phyloP scores from a whole-genome alignment of 495 filamentous ascomycete species.

The Usnea hakonensis region DNA sequence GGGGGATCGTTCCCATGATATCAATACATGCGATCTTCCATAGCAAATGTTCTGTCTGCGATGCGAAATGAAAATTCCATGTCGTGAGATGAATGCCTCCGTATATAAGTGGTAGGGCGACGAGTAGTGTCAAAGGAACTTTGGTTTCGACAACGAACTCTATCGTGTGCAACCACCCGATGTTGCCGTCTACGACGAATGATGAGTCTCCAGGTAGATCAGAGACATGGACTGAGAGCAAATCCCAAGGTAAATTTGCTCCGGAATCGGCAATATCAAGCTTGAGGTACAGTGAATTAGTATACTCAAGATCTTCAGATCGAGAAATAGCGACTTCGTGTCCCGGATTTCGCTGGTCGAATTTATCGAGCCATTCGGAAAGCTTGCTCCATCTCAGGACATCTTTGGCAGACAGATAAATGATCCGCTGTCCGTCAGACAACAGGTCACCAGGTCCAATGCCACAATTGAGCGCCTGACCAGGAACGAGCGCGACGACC shows the following conservation, averaged over 20 bases:
- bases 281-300: too few relatives aligned
- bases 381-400: background rate
- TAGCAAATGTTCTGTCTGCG: conserved; percentile 21
- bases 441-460: background rate
- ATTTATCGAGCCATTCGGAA: background rate
- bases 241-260: too few relatives aligned
- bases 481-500: background rate
- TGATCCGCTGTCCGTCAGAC: background rate
- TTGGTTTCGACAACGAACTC: too few relatives aligned
- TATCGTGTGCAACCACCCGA: background rate
- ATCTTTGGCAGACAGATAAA: background rate
- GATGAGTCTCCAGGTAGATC: background rate
- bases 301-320: too few relatives aligned
- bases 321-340: too few relatives aligned
- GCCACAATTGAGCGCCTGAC: background rate
- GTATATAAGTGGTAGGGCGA: conserved; percentile 6
- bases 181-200: background rate
- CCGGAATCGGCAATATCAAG: too few relatives aligned
- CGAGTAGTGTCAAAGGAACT: background rate
- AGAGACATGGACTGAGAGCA: background rate
- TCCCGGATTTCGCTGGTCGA: too few relatives aligned
- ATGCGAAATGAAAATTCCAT: conserved; percentile 27
- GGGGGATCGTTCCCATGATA: background rate
- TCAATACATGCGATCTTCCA: conserved; percentile 22
- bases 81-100: conserved; percentile 24